Conservation (phyloP, 2,329 filamentous ascomycete genomes). For the Colletotrichum spinosum region DNA sequence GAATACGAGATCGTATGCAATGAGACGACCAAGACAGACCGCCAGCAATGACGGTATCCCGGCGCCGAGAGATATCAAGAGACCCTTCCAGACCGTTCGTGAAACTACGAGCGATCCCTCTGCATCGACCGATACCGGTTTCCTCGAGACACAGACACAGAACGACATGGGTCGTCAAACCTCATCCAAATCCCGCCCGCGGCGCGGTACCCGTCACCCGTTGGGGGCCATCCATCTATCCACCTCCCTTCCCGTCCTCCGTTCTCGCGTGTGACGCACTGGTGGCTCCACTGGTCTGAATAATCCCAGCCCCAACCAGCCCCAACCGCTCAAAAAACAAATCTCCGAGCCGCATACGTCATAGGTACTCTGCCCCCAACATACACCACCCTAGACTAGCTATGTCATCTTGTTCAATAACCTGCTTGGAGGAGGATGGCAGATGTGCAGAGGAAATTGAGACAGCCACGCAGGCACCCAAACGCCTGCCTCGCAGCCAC, state of each 20-base stretch:
- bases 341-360: constrained; percentile 34
- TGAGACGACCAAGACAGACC: constrained; percentile 4
- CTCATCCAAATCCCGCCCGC: constrained; percentile 18
- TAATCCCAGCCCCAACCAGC: constrained; percentile 8
- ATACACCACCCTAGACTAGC: constrained; percentile 7
- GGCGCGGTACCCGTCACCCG: constrained; percentile 26
- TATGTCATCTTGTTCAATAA: constrained; percentile 31
- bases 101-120: constrained; percentile 11
- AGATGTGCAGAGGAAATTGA: constrained; percentile 6
- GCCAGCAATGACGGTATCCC: constrained; percentile 6
- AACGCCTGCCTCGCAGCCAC: constrained; percentile 20
- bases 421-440: constrained; percentile 25
- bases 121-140: constrained; percentile 9
- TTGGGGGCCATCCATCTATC: background rate
- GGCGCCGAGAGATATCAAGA: background rate
- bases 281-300: constrained; percentile 24
- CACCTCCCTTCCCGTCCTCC: constrained; percentile 7
- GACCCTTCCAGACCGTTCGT: constrained; percentile 29
- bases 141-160: background rate
- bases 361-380: constrained; percentile 3
- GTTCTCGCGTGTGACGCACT: constrained; percentile 29
- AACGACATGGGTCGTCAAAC: constrained; percentile 1
- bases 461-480: constrained; percentile 21
- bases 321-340: constrained; percentile 5
- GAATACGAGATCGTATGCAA: constrained; percentile 8